Evolutionary conservation across 768 basidiomycete species (phyloP).

Genomic region (Naganishia vaughanmartiniae): DNA sequence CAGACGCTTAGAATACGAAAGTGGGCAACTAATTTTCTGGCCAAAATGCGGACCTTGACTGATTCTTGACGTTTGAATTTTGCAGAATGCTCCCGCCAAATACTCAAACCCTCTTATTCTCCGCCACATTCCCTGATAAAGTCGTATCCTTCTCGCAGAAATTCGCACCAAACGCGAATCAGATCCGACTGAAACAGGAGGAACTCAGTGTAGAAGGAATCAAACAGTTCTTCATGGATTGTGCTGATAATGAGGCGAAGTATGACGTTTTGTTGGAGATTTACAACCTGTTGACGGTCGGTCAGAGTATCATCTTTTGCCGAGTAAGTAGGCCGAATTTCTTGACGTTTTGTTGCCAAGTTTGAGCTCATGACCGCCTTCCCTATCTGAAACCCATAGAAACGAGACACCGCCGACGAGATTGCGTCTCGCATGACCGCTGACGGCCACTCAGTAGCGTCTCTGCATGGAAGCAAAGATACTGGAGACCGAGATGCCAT

Average conservation of each 20-base stretch:
- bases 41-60: constrained; percentile 37
- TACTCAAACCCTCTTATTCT: constrained; percentile 88
- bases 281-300: constrained; percentile 86
- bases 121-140: constrained; percentile 93
- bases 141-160: constrained; percentile 87
- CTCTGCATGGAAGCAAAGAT: constrained; percentile 91
- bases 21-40: constrained; percentile 56
- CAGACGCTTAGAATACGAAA: constrained; percentile 92
- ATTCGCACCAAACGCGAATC: constrained; percentile 91
- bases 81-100: constrained; percentile 47
- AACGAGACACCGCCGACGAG: constrained; percentile 85
- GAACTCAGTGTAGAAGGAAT: constrained; percentile 92
- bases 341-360: background rate
- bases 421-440: constrained; percentile 84
- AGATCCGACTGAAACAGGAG: constrained; percentile 89
- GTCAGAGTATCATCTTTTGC: constrained; percentile 98
- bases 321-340: constrained; percentile 59
- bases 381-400: constrained; percentile 57
- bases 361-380: background rate
- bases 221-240: constrained; percentile 97
- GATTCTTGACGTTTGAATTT: background rate
- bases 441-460: constrained; percentile 94
- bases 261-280: constrained; percentile 89
- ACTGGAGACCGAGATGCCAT: constrained; percentile 81
- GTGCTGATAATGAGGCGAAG: constrained; percentile 83